phyloP scores from a whole-genome alignment of 2,329 filamentous ascomycete genomes.

The Exophiala sp. region DNA sequence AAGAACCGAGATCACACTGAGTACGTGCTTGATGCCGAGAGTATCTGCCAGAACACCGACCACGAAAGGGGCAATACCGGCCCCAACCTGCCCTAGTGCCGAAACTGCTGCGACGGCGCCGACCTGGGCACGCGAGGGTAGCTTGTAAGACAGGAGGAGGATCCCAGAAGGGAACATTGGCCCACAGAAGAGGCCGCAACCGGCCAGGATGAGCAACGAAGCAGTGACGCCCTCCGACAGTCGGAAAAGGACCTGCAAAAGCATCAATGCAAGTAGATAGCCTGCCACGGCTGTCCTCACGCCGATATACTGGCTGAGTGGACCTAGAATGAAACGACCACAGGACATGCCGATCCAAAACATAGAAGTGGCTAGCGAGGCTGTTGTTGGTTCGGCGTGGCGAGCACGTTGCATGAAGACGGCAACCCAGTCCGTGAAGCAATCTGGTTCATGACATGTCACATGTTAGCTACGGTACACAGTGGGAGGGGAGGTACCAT shows the following conservation, averaged over 20 bases:
- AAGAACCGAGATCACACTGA: conserved; percentile 12
- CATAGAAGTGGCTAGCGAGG: conserved; percentile 40
- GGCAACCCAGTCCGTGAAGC: conserved; percentile 45
- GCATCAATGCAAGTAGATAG: conserved; percentile 26
- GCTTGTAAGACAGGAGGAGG: conserved; percentile 35
- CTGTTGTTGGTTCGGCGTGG: conserved; percentile 34
- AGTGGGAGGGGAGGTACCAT: conserved; percentile 7
- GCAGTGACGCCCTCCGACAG: conserved; percentile 16
- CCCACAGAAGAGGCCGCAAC: conserved; percentile 39
- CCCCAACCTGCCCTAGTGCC: conserved; percentile 42
- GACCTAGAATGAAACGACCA: conserved; percentile 35
- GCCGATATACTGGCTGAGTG: conserved; percentile 33
- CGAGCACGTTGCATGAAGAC: conserved; percentile 43
- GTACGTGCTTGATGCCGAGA: conserved; percentile 14
- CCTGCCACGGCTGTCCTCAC: conserved; percentile 28
- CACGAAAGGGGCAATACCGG: conserved; percentile 40
- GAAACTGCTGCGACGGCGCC: conserved; percentile 42
- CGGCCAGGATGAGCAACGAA: conserved; percentile 32
- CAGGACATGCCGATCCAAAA: conserved; percentile 44
- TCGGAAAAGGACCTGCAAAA: conserved; percentile 12
- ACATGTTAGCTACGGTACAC: background rate
- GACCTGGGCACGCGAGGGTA: conserved; percentile 40
- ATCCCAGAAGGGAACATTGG: conserved; percentile 42
- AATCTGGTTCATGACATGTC: conserved; percentile 24
- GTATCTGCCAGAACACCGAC: conserved; percentile 33